A percentile compares a stretch with the other conserved stretches of the same genome.
Conservation (phyloP, 2,329 filamentous ascomycete genomes). For the Pseudogymnoascus destructans region DNA sequence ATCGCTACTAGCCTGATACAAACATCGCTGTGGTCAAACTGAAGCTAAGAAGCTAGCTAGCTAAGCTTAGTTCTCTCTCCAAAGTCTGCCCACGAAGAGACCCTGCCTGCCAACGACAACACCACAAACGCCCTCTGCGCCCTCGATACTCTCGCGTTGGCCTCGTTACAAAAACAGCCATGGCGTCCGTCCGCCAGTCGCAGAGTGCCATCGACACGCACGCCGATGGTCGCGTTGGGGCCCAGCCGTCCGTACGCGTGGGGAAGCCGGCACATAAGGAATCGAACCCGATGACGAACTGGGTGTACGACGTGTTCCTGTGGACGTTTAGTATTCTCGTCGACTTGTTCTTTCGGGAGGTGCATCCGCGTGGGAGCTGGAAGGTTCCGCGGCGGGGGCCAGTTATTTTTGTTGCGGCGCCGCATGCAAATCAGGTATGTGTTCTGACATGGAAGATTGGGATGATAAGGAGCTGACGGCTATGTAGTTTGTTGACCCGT, state of each 20-base stretch:
- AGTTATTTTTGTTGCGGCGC: slow-evolving; percentile 88
- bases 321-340: slow-evolving; percentile 71
- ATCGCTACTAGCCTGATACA: background rate
- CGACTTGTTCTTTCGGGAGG: slow-evolving; percentile 96
- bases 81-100: no score
- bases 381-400: slow-evolving; percentile 81
- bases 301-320: slow-evolving; percentile 65
- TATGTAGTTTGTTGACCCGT: slow-evolving; percentile 76
- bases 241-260: slow-evolving; percentile 15
- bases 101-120: background rate
- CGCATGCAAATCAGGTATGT: slow-evolving; percentile 84
- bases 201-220: background rate
- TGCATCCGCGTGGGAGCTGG: slow-evolving; percentile 90
- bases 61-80: background rate
- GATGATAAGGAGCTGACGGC: background rate
- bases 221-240: background rate
- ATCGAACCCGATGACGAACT: slow-evolving; percentile 55
- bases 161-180: background rate
- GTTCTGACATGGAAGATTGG: background rate
- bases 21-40: background rate
- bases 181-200: background rate
- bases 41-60: background rate
- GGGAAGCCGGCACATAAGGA: slow-evolving; percentile 32
- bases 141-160: background rate
- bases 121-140: background rate